Evolutionary conservation across 257 asterid genomes (phyloP).

Genomic region (Nicotiana undulata): DNA sequence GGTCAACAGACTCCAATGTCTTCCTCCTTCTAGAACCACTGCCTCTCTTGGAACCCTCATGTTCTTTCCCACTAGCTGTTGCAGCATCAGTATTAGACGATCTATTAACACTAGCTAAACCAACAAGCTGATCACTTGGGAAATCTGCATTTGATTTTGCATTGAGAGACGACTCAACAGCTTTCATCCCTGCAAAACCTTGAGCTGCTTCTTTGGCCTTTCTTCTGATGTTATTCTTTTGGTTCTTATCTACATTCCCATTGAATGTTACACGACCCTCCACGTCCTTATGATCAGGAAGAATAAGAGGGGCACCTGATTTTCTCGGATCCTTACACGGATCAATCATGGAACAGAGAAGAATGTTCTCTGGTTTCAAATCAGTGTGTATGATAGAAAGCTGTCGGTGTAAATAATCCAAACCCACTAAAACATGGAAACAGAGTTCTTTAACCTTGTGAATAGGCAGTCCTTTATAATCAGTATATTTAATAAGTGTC

Average conservation of each 20-base stretch:
- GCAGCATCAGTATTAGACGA: conserved; percentile 2
- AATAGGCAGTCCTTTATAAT: conserved; percentile 65
- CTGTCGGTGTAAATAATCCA: conserved; percentile 84
- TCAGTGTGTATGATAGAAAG: conserved; percentile 95
- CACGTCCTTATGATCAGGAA: conserved; percentile 46
- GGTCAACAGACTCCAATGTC: conserved; percentile 62
- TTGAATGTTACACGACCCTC: conserved; percentile 38
- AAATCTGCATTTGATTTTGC: not conserved
- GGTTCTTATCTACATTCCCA: conserved; percentile 65
- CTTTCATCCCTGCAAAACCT: conserved; percentile 42
- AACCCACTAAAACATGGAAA: conserved; percentile 66
- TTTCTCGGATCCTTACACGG: conserved; percentile 66
- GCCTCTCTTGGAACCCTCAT: conserved; percentile 53
- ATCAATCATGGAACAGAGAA: conserved; percentile 65
- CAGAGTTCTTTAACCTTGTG: conserved; percentile 85
- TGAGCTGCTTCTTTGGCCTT: conserved; percentile 71
- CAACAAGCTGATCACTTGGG: conserved; percentile 18
- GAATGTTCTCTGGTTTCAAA: conserved; percentile 86
- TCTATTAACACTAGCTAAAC: conserved; percentile 31
- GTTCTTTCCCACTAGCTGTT: conserved; percentile 27
- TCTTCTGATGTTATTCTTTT: conserved; percentile 63
- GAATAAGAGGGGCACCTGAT: conserved; percentile 54
- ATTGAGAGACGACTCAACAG: conserved; percentile 6
- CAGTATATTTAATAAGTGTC: conserved; percentile 75
- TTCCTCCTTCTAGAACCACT: conserved; percentile 54